Conservation (phyloP, 2,329 filamentous ascomycete genomes). For the Calonectria multiphialidica region DNA sequence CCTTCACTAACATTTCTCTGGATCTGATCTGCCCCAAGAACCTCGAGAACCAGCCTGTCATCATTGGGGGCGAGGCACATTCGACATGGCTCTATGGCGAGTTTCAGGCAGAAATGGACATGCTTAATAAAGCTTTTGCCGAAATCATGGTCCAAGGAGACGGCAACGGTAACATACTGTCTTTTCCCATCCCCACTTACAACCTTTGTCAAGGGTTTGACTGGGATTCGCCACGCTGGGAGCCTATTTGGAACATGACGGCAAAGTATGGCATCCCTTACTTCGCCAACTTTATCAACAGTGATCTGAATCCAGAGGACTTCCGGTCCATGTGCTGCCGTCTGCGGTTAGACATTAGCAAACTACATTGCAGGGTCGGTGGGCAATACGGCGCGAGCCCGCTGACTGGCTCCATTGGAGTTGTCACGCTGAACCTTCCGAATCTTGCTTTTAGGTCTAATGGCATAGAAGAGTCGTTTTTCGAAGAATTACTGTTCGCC, state of each 20-base stretch:
- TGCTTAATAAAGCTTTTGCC: slow-evolving; percentile 41
- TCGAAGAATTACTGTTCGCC: slow-evolving; percentile 18
- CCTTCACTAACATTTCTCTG: slow-evolving; percentile 39
- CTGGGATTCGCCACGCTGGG: slow-evolving; percentile 40
- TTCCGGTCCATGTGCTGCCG: slow-evolving; percentile 42
- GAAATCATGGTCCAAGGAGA: slow-evolving; percentile 42
- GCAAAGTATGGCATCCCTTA: slow-evolving; percentile 42
- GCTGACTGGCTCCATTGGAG: slow-evolving; percentile 35
- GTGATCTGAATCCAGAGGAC: slow-evolving; percentile 39
- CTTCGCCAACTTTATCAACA: slow-evolving; percentile 42
- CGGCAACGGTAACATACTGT: slow-evolving; percentile 41
- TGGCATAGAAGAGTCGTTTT: slow-evolving; percentile 21
- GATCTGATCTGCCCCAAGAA: slow-evolving; percentile 37
- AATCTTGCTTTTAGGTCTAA: slow-evolving; percentile 36
- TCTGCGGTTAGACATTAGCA: slow-evolving; percentile 37
- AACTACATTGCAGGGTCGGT: slow-evolving; percentile 38
- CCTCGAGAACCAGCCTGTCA: slow-evolving; percentile 29
- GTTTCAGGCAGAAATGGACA: slow-evolving; percentile 42
- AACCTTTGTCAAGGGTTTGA: slow-evolving; percentile 38
- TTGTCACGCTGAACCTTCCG: slow-evolving; percentile 37
- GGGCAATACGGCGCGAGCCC: slow-evolving; percentile 40
- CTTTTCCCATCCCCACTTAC: slow-evolving; percentile 40
- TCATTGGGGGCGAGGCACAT: slow-evolving; percentile 33
- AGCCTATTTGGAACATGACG: slow-evolving; percentile 41
- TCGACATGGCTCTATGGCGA: slow-evolving; percentile 34